Percentiles rank a stretch among this genome's conserved stretches.
Evolutionary conservation across 495 filamentous ascomycete genomes (phyloP).

Genomic region (Amphirosellinia nigrospora): DNA sequence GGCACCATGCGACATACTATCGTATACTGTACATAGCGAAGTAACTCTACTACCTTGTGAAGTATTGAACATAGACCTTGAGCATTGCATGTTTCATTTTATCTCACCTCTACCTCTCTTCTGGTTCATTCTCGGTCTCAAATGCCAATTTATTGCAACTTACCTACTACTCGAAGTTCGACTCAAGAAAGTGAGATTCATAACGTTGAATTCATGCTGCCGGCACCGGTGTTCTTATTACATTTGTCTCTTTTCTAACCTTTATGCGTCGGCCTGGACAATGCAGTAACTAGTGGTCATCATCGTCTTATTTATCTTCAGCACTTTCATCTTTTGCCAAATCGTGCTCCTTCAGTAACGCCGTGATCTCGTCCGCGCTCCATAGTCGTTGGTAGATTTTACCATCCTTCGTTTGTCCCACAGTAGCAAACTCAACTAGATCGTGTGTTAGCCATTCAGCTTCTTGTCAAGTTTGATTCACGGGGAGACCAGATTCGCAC

Average conservation of each 20-base stretch:
- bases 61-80: not conserved
- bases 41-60: too few species aligned
- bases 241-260: constrained; percentile 24
- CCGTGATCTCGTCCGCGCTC: constrained; percentile 95
- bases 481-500: constrained; percentile 13
- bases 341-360: constrained; percentile 92
- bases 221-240: constrained; percentile 9
- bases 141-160: not conserved
- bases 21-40: too few species aligned
- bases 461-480: constrained; percentile 29
- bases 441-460: constrained; percentile 40
- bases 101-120: not conserved
- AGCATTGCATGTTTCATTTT: not conserved
- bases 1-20: not conserved
- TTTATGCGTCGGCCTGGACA: constrained; percentile 19
- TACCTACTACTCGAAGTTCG: not conserved
- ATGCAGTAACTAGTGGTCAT: not conserved
- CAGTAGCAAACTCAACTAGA: constrained; percentile 96
- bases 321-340: constrained; percentile 85
- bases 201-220: not conserved
- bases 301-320: constrained; percentile 60
- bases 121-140: not conserved
- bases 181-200: not conserved
- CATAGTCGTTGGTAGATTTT: constrained; percentile 98
- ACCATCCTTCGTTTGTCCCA: constrained; percentile 91